Evolutionary conservation across 1,284 basidiomycete species (phyloP).

Genomic region (Puccinia coronata): DNA sequence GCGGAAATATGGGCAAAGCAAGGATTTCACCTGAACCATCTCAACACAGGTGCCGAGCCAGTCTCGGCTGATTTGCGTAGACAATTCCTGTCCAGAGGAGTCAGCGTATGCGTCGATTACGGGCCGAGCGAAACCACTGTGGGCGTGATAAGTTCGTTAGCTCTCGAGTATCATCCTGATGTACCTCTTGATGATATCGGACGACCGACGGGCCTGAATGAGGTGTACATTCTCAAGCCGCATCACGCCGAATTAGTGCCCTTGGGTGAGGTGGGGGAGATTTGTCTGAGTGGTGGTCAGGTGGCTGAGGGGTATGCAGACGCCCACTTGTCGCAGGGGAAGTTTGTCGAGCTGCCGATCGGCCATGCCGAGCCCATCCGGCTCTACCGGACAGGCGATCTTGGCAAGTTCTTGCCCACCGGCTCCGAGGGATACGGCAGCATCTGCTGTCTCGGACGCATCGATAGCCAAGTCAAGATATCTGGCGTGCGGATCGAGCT

Average conservation of each 20-base stretch:
- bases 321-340: constrained; percentile 50
- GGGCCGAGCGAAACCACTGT: constrained; percentile 55
- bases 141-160: constrained; percentile 52
- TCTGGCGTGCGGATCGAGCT: constrained; percentile 54
- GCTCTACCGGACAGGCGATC: constrained; percentile 54
- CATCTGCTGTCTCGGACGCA: constrained; percentile 53
- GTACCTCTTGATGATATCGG: constrained; percentile 53
- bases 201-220: constrained; percentile 52
- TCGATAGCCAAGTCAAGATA: constrained; percentile 55
- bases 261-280: constrained; percentile 54
- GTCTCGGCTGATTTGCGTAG: constrained; percentile 53
- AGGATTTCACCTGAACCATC: constrained; percentile 30
- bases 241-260: constrained; percentile 47
- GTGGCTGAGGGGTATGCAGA: constrained; percentile 53
- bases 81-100: constrained; percentile 53
- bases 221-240: constrained; percentile 51
- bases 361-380: constrained; percentile 25
- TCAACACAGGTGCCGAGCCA: constrained; percentile 54
- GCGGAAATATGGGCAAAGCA: constrained; percentile 46
- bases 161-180: constrained; percentile 46
- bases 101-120: constrained; percentile 54
- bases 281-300: constrained; percentile 54
- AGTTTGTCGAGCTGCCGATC: constrained; percentile 50
- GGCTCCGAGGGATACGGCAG: constrained; percentile 52
- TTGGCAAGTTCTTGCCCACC: constrained; percentile 52